Conservation (phyloP, 495 filamentous ascomycete genomes). For the Chaetomium cochliodes region DNA sequence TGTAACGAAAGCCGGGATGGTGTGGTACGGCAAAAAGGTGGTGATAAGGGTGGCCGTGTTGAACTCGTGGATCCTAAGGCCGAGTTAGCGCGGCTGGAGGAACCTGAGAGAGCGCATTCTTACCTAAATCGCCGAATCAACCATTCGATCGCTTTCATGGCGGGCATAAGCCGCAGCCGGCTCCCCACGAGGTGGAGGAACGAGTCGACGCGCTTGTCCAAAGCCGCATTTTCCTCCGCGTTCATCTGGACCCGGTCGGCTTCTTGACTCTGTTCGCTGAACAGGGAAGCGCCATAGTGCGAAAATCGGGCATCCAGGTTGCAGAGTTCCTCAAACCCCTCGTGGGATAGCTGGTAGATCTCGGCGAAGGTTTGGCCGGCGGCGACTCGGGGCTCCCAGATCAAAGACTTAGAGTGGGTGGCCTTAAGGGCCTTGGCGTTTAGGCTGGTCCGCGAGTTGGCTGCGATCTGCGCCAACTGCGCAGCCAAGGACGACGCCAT, state of each 20-base stretch:
- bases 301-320: conserved; percentile 73
- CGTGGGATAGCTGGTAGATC: conserved; percentile 78
- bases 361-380: conserved; percentile 83
- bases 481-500: conserved; percentile 78
- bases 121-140: conserved; percentile 87
- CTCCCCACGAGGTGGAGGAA: conserved; percentile 77
- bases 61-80: conserved; percentile 77
- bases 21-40: conserved; percentile 90
- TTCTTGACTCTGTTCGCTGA: conserved; percentile 85
- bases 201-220: conserved; percentile 72
- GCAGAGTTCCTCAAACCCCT: conserved; percentile 89
- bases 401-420: conserved; percentile 83
- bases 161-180: conserved; percentile 77
- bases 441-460: conserved; percentile 72
- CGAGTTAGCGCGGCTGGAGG: conserved; percentile 36
- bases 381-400: conserved; percentile 81
- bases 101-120: conserved; percentile 18
- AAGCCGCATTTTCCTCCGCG: conserved; percentile 69
- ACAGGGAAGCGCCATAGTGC: conserved; percentile 67
- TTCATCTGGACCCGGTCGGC: conserved; percentile 86
- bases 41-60: conserved; percentile 78
- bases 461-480: conserved; percentile 78
- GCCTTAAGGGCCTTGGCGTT: conserved; percentile 87
- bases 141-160: conserved; percentile 91
- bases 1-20: conserved; percentile 72